These are phyloP conservation scores for Leucoagaricus sp. DNA, from an alignment of 1,284 basidiomycete species.

Conservation along the genomic window DNA sequence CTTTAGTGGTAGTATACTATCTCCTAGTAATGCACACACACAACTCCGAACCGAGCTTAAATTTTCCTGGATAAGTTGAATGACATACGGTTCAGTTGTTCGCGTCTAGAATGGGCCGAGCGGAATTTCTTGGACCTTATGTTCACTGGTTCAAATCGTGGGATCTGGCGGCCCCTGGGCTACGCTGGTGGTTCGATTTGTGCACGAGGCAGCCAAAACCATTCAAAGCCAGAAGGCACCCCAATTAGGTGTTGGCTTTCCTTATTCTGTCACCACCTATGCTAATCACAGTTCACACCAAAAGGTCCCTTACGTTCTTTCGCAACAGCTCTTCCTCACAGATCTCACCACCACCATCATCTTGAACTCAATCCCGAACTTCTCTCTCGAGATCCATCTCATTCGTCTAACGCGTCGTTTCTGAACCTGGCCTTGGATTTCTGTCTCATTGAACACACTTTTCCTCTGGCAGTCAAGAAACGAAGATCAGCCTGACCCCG, in stretches of 20 bases:
- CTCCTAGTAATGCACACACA: constrained; percentile 10
- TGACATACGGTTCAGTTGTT: constrained; percentile 3
- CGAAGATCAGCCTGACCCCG: constrained; percentile 3
- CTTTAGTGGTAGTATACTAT: constrained; percentile 5
- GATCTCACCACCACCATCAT: constrained; percentile 9
- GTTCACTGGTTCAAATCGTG: constrained; percentile 13
- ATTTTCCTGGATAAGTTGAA: not conserved
- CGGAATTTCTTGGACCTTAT: constrained; percentile 1
- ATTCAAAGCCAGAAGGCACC: constrained; percentile 9
- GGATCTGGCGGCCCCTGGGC: constrained; percentile 5
- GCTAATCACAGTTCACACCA: constrained; percentile 6
- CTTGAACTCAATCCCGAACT: constrained; percentile 10
- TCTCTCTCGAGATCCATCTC: constrained; percentile 10
- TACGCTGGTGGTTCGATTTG: constrained; percentile 11
- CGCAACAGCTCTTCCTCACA: not conserved
- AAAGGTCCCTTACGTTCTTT: constrained; percentile 9
- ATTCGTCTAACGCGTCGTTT: not conserved
- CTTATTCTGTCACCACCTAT: constrained; percentile 8
- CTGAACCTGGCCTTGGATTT: constrained; percentile 1
- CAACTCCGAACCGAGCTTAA: constrained; percentile 11
- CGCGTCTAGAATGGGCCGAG: not conserved
- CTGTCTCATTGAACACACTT: not conserved
- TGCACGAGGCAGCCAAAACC: constrained; percentile 12
- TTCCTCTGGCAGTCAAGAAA: constrained; percentile 12
- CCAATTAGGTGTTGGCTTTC: constrained; percentile 3